Percentiles rank a stretch among this genome's conserved stretches.
Evolutionary conservation across 2,329 filamentous ascomycete species (phyloP).

Genomic region (Stachybotrys chlorohalonatus): DNA sequence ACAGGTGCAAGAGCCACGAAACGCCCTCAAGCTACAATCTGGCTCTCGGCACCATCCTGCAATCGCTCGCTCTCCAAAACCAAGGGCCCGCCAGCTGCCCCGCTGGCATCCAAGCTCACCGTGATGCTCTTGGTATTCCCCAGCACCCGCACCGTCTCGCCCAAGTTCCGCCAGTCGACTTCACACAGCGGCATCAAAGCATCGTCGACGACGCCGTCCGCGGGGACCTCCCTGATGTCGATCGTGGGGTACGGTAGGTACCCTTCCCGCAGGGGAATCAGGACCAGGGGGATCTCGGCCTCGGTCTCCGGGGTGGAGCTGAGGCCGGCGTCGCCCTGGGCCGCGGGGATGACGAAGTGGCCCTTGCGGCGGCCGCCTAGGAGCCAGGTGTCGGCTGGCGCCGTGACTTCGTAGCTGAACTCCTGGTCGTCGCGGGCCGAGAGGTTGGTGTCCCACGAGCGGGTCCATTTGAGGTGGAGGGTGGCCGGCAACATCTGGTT

Average conservation of each 20-base stretch:
- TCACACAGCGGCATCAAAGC: slow-evolving; percentile 46
- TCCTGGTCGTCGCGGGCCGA: slow-evolving; percentile 44
- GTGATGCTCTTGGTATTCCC: slow-evolving; percentile 64
- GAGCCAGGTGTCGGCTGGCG: slow-evolving; percentile 70
- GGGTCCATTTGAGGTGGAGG: slow-evolving; percentile 54
- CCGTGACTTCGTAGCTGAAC: slow-evolving; percentile 76
- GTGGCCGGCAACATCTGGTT: slow-evolving; percentile 59
- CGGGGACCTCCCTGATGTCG: slow-evolving; percentile 60
- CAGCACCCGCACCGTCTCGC: slow-evolving; percentile 67
- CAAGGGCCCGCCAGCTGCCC: slow-evolving; percentile 55
- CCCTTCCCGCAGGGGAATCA: slow-evolving; percentile 74
- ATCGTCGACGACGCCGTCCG: slow-evolving; percentile 14
- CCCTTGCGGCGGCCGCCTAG: slow-evolving; percentile 73
- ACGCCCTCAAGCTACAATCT: too few species aligned
- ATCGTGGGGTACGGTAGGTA: slow-evolving; percentile 68
- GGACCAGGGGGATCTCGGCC: slow-evolving; percentile 56
- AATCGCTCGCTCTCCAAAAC: slow-evolving; percentile 50
- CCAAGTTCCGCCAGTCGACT: slow-evolving; percentile 70
- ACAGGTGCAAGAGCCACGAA: too few species aligned
- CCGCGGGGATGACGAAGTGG: slow-evolving; percentile 56
- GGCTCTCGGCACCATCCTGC: too few species aligned
- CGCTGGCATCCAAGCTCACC: slow-evolving; percentile 60
- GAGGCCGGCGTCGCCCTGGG: slow-evolving; percentile 27
- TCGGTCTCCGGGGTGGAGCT: slow-evolving; percentile 41
- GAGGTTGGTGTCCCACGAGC: slow-evolving; percentile 47